These are phyloP conservation scores for Ramalina peruviana DNA, from an alignment of 495 filamentous ascomycete genomes.

Conservation along the genomic window DNA sequence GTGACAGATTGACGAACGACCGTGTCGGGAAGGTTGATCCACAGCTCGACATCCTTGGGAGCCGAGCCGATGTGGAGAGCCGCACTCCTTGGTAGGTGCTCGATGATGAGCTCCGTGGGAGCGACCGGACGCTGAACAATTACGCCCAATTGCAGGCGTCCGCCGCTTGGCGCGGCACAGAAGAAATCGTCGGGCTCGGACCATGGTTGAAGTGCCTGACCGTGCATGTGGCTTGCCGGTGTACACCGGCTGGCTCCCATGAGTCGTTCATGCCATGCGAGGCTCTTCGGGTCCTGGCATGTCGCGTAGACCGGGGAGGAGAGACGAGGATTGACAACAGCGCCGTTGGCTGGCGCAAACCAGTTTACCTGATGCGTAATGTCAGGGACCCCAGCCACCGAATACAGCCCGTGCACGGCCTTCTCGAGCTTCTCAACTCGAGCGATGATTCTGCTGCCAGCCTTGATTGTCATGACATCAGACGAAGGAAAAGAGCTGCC, in stretches of 20 bases:
- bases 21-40: slow-evolving; percentile 16
- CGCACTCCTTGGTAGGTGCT: slow-evolving; percentile 28
- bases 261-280: too few relatives aligned
- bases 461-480: too few relatives aligned
- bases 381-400: not conserved
- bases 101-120: slow-evolving; percentile 33
- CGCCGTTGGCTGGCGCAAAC: slow-evolving; percentile 3
- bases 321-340: slow-evolving; percentile 1
- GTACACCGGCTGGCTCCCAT: too few relatives aligned
- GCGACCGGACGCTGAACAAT: slow-evolving; percentile 24
- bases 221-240: too few relatives aligned
- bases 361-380: slow-evolving; percentile 6
- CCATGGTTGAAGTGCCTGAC: slow-evolving; percentile 25
- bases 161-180: slow-evolving; percentile 26
- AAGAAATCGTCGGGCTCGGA: slow-evolving; percentile 34
- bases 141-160: slow-evolving; percentile 28
- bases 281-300: not conserved
- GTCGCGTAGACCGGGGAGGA: slow-evolving; percentile 1
- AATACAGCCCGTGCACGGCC: not conserved
- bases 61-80: slow-evolving; percentile 21
- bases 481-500: too few relatives aligned
- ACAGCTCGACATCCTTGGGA: slow-evolving; percentile 33
- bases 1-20: not conserved
- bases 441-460: too few relatives aligned
- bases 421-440: not conserved